A percentile compares a stretch with the other conserved stretches of the same genome.
These are phyloP conservation scores for Moesziomyces globuligerus DNA, from an alignment of 1,284 basidiomycete species.

Conservation along the genomic window DNA sequence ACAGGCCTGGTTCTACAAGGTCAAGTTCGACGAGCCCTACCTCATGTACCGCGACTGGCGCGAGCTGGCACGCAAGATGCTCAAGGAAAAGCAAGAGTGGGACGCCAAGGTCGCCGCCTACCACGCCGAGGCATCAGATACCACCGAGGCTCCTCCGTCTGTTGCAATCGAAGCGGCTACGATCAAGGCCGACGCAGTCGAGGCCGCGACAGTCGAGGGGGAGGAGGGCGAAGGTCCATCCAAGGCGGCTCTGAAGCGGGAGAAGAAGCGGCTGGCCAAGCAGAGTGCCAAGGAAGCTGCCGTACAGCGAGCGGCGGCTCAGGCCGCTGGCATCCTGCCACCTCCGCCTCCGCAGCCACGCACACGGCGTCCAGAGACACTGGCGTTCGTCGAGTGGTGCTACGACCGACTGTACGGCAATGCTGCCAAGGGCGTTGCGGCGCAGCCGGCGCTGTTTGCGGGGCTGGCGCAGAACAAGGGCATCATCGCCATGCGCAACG, in stretches of 20 bases:
- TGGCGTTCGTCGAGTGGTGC: conserved; percentile 60
- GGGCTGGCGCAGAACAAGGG: conserved; percentile 78
- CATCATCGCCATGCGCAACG: conserved; percentile 84
- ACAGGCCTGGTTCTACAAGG: conserved; percentile 96
- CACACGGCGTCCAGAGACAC: conserved; percentile 57
- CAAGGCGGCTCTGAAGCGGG: conserved; percentile 35
- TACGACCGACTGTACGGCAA: conserved; percentile 60
- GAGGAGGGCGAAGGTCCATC: not conserved
- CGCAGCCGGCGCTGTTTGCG: conserved; percentile 75
- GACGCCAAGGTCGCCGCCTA: conserved; percentile 24
- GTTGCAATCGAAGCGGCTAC: not conserved
- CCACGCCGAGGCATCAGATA: not conserved
- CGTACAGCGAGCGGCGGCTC: conserved; percentile 8
- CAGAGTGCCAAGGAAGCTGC: conserved; percentile 2
- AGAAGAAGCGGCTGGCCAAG: conserved; percentile 22
- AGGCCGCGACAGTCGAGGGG: conserved; percentile 1
- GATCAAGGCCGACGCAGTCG: not conserved
- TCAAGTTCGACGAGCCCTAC: conserved; percentile 99
- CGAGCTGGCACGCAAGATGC: conserved; percentile 81
- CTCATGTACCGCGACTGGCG: conserved; percentile 98
- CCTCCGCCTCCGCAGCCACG: conserved; percentile 50
- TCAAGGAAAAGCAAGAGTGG: conserved; percentile 50
- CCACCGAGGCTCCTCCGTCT: not conserved
- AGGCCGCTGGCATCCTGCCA: conserved; percentile 21
- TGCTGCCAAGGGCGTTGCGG: conserved; percentile 74